Conservation (phyloP, 495 filamentous ascomycete genomes). For the Parmelia sp. region DNA sequence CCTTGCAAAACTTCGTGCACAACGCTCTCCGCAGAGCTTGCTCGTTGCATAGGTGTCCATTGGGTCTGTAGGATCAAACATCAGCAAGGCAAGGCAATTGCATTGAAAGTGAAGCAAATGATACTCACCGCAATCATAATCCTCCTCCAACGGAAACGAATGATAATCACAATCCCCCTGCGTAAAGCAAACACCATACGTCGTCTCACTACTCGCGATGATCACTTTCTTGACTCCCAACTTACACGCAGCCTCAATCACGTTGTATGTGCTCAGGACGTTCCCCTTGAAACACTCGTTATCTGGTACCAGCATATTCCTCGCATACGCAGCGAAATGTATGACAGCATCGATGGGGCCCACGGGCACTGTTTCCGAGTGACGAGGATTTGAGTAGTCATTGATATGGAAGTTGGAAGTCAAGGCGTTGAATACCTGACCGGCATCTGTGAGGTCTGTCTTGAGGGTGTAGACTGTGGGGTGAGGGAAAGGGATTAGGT, state of each 20-base stretch:
- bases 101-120: not conserved
- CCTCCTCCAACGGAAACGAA: conserved; percentile 51
- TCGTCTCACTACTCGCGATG: conserved; percentile 50
- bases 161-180: conserved; percentile 51
- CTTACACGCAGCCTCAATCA: conserved; percentile 55
- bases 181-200: conserved; percentile 53
- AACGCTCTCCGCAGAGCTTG: conserved; percentile 53
- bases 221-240: conserved; percentile 56
- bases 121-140: conserved; percentile 37
- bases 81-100: not conserved
- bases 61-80: conserved; percentile 28
- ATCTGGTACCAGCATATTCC: conserved; percentile 58
- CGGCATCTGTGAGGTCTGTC: conserved; percentile 51
- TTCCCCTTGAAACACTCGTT: conserved; percentile 53
- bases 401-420: conserved; percentile 50
- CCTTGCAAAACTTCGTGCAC: conserved; percentile 49
- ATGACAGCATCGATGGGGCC: conserved; percentile 52
- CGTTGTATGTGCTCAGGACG: conserved; percentile 48
- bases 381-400: conserved; percentile 39
- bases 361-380: conserved; percentile 27
- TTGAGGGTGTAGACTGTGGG: conserved; percentile 51
- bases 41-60: conserved; percentile 55
- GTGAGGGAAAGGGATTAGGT: conserved; percentile 43
- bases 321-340: conserved; percentile 54
- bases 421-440: conserved; percentile 55